These are phyloP conservation scores for Eucalyptus pumila DNA, from an alignment of 345 rosid genomes.

Conservation along the genomic window DNA sequence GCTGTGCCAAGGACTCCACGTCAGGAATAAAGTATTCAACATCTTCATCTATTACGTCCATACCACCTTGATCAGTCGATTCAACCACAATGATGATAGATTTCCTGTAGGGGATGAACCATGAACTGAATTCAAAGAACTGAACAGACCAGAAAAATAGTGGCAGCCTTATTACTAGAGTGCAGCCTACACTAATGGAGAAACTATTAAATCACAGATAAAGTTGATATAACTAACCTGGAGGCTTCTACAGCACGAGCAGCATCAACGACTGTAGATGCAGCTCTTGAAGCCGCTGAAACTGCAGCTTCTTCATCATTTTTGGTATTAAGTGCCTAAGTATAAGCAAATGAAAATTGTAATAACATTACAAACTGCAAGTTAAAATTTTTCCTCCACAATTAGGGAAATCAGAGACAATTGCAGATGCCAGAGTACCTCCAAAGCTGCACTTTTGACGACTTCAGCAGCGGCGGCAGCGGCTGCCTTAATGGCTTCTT, in stretches of 20 bases:
- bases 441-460: slow-evolving; percentile 85
- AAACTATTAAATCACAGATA: neutral
- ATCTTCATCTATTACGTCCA: slow-evolving; percentile 33
- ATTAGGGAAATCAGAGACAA: neutral
- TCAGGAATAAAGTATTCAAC: slow-evolving; percentile 62
- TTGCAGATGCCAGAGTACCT: slow-evolving; percentile 23
- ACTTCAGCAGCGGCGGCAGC: slow-evolving; percentile 95
- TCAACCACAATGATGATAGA: slow-evolving; percentile 15
- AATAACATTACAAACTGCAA: neutral
- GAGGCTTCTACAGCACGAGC: slow-evolving; percentile 66
- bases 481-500: slow-evolving; percentile 85
- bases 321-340: slow-evolving; percentile 55
- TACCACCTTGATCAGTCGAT: slow-evolving; percentile 8
- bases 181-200: neutral
- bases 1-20: slow-evolving; percentile 55
- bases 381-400: neutral
- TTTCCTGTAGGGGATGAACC: slow-evolving; percentile 37
- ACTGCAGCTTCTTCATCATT: slow-evolving; percentile 85
- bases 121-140: neutral
- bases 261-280: slow-evolving; percentile 89
- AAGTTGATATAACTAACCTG: slow-evolving; percentile 35
- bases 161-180: neutral
- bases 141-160: neutral
- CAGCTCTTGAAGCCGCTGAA: slow-evolving; percentile 81
- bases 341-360: neutral